Evolutionary conservation across 2,329 filamentous ascomycete species (phyloP), one percentile per base, ranked within the genome.

Genomic region (Aspergillus arachidicola): DNA sequence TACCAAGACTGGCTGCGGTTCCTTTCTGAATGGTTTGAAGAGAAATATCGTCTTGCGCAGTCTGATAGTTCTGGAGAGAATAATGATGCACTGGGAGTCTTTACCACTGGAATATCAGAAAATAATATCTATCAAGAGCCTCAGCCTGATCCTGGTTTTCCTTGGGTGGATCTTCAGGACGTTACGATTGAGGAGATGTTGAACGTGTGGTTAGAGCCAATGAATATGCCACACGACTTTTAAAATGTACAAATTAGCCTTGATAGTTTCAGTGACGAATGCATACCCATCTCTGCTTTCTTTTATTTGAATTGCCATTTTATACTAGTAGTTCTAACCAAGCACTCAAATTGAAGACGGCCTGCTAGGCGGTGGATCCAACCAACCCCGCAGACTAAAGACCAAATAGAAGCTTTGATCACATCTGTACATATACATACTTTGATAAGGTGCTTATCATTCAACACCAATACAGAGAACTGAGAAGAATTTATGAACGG

Each of bases 121-220:
- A 45, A 45, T 12, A 45, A 45, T 45, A 45, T 45, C n/a, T 23
- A 32, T 54, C 30, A 54, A 54, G 51, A 34, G 51, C 51, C 51
- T 54, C 51, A 54, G 30, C 51, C 51, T 54, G 30, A 54, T 54
- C 30, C 51, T 36, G 51, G 51, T 36, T 54, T 54, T 36, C 51
- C 51, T 36, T 54, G 51, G 51, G 51, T 54, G 51, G 30, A 36
- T 54, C 51, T 54, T 54, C 51, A 54, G 28, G 51, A 36, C 51
- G 30, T 54, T 54, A 54, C 51, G 51, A 54, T 54, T 54, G 51
- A 54, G 51, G 30, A 54, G 51, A 54, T 54, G 51, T 54, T 54
- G 30, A 54, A 54, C 36, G 19, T 32, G 51, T 54, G 51, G 51
- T 54, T 53, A 53, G 48, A 45, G 43, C 43, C 43, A 45, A 45